These are phyloP conservation scores for Mortierella sp. DNA, from an alignment of 371 early-diverging fungal species.

Conservation along the genomic window DNA sequence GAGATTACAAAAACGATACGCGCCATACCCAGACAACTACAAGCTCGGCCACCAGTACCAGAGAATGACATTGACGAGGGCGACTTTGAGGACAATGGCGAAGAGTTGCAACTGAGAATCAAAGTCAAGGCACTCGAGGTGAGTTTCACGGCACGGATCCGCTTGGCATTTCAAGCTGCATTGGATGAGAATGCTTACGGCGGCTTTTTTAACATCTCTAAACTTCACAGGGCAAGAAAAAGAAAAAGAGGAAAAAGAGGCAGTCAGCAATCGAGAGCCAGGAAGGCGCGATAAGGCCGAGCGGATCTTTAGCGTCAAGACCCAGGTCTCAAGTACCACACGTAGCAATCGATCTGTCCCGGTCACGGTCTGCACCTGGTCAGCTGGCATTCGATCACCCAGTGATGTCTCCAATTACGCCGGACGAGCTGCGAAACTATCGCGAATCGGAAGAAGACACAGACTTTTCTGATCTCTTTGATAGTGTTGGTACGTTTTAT, in stretches of 20 bases:
- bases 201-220: too few species aligned
- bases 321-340: conserved; percentile 13
- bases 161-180: too few species aligned
- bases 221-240: too few species aligned
- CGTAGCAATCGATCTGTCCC: conserved; percentile 33
- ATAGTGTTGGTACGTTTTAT: conserved; percentile 12
- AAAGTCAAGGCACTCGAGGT: conserved; percentile 27
- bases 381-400: conserved; percentile 19
- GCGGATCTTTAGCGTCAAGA: conserved; percentile 21
- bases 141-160: not conserved
- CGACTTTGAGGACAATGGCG: conserved; percentile 22
- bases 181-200: too few species aligned
- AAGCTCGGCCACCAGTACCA: not conserved
- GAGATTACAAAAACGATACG: conserved; percentile 43
- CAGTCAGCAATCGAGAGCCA: conserved; percentile 1
- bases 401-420: conserved; percentile 1
- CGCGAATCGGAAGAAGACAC: conserved; percentile 49
- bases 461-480: conserved; percentile 55
- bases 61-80: conserved; percentile 23
- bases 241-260: conserved; percentile 6
- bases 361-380: conserved; percentile 34
- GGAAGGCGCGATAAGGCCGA: conserved; percentile 14
- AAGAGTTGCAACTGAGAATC: conserved; percentile 24
- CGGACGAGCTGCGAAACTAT: conserved; percentile 49
- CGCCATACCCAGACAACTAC: conserved; percentile 10